Evolutionary conservation across 768 basidiomycete genomes (phyloP).

Genomic region (Strobilomyces dryophilus): DNA sequence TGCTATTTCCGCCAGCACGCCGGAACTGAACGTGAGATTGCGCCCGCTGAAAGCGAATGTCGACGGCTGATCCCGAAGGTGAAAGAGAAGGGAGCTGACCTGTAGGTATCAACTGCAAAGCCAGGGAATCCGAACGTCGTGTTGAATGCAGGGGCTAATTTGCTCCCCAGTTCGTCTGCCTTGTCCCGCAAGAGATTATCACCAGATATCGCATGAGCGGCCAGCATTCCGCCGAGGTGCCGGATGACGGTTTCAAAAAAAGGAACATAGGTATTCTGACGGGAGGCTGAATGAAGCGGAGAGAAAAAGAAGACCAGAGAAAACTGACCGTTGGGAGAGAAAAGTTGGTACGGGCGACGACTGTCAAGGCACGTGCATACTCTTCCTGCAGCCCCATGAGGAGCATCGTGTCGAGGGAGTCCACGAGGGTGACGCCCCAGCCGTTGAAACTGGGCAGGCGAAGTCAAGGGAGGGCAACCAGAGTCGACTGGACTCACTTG

Average conservation of each 20-base stretch:
- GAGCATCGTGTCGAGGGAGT: constrained; percentile 83
- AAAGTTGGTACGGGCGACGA: constrained; percentile 49
- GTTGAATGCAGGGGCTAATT: constrained; percentile 68
- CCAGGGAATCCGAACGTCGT: constrained; percentile 67
- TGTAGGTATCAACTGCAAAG: constrained; percentile 65
- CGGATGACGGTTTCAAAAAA: constrained; percentile 89
- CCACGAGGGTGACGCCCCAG: constrained; percentile 75
- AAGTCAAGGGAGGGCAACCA: too few species aligned
- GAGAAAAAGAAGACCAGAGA: too few species aligned
- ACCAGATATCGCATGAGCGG: constrained; percentile 72
- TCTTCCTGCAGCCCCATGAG: constrained; percentile 75
- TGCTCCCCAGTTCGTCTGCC: constrained; percentile 73
- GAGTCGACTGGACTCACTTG: constrained; percentile 36
- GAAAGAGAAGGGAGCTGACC: constrained; percentile 8
- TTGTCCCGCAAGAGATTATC: constrained; percentile 58
- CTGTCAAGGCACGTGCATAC: constrained; percentile 58
- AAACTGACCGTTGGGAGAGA: constrained; percentile 38
- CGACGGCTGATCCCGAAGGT: background rate
- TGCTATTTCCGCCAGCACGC: constrained; percentile 73
- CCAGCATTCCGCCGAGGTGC: constrained; percentile 83
- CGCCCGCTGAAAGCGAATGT: constrained; percentile 4
- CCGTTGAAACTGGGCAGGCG: constrained; percentile 59
- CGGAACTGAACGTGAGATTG: constrained; percentile 31
- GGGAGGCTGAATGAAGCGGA: background rate
- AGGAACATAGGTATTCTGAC: constrained; percentile 36